Evolutionary conservation across 148 eudicot species (phyloP), one percentile per base, ranked within the genome.

Genomic region (Suaeda aralocaspica): DNA sequence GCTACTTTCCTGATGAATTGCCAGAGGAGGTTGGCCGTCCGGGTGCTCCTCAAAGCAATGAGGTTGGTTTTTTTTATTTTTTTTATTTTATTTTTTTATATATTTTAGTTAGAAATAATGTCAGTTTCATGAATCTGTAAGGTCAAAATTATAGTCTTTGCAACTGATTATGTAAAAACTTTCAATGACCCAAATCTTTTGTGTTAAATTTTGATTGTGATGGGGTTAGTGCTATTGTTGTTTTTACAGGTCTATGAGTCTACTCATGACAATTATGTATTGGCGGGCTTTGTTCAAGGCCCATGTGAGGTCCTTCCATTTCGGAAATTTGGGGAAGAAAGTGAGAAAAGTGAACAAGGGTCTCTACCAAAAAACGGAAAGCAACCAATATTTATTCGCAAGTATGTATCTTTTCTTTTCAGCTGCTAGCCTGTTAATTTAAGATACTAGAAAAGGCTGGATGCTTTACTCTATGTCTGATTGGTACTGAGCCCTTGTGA

Each of bases 21-120:
- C 98, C 97, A 16, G 82, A 81, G 74, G 82, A 85, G 70, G 98
- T 91, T 86, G 98, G 95, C 59, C 92, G 84, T 49, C 98, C 98
- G 1, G 88, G 88, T 78, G 86, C 91, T 73, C 95, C 85, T 6
- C 96, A 88, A 66, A 82, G 71, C 85, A 87, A 85, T 72, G 98
- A 93, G 97, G 98, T 89, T n/a, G n/a, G 70, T n/a, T 28, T 60
- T 55, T 41, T 33, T 33, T 45, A 30, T 21, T 25, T n/a, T n/a
- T n/a, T n/a, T n/a, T n/a, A n/a, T n/a, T n/a, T n/a, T n/a, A n/a
- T n/a, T n/a, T n/a, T n/a, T n/a, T n/a, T n/a, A n/a, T n/a, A n/a
- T n/a, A 18, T 49, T 64, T 66, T 41, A 39, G 39, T 31, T 77
- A 58, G 9, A 60, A 52, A 21, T 33, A 15, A 44, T 57, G 5